Base-by-base conservation (phyloP, 2,329 filamentous ascomycete genomes). In the Colletotrichum australisinense region DNA sequence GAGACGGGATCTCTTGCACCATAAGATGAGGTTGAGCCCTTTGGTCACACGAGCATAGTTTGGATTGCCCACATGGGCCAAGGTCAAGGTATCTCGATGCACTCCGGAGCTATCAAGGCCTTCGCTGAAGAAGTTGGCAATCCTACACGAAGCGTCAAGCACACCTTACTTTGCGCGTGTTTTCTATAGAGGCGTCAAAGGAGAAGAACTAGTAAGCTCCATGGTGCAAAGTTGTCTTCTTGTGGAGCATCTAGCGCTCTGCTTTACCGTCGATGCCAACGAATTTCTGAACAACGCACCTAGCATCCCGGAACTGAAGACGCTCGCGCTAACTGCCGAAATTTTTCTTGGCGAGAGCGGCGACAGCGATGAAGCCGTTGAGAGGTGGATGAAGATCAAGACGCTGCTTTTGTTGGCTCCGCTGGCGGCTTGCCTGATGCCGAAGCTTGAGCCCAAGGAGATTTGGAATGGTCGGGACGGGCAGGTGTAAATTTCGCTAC, bases 211-310 rank as follows among this genome's bases (percentile, higher is more conserved):
- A 16, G 16, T 35, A 1, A 5, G 46, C 22, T 28, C 49, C 5
- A 1, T 69, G 32, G 63, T 49, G 4, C 2, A 26, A 11, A n/a
- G 58, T 0, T 32, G 32, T 1, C 67, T 58, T 26, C 35, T 64
- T n/a, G 32, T 64, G 1, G 38, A 58, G 19, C 5, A 5, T 1
- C 11, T 69, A 1, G 63, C 35, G 8, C 16, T 69, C 0, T 58
- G 67, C 2, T 64, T 69, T n/a, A n/a, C 58, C 8, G 19, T 64
- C 1, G 38, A 69, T 6, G 67, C 59, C 42, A 59, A 69, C 1
- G 52, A 64, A 1, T 64, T 69, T n/a, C 63, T 58, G 14, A 46
- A n/a, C n/a, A 11, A 9, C 22, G 14, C 19, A 5, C 6, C 2
- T 9, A 26, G 3, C 26, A 26, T 4, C 46, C 63, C n/a, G 9